Conservation (phyloP, 2,329 filamentous ascomycete genomes). For the Cordyceps tenuipes region DNA sequence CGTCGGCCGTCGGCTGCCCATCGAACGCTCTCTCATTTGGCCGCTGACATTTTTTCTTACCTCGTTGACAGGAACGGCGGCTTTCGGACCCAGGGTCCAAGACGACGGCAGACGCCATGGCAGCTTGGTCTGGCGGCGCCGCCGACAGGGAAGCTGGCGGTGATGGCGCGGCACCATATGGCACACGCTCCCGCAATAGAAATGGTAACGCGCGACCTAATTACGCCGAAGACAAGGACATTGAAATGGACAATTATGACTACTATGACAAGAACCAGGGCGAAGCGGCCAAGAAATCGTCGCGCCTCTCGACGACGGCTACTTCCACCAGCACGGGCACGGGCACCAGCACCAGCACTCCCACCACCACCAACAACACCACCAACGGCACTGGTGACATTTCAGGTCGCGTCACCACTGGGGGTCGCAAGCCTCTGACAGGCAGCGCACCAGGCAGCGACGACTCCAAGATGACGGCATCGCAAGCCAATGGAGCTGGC, state of each 20-base stretch:
- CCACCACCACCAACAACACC: constrained; percentile 20
- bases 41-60: constrained; percentile 11
- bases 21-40: not conserved
- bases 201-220: constrained; percentile 74
- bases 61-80: constrained; percentile 25
- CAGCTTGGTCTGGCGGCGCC: constrained; percentile 36
- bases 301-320: constrained; percentile 34
- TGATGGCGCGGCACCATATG: constrained; percentile 63
- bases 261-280: constrained; percentile 49
- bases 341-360: not conserved
- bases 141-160: constrained; percentile 41
- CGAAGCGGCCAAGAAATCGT: constrained; percentile 46
- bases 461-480: constrained; percentile 28
- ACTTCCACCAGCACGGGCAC: constrained; percentile 23
- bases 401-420: constrained; percentile 25
- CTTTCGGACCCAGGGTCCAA: constrained; percentile 26
- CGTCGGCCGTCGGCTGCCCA: not conserved
- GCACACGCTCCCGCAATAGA: constrained; percentile 88
- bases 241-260: constrained; percentile 81
- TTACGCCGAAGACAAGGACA: constrained; percentile 89
- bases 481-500: constrained; percentile 24
- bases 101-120: constrained; percentile 32
- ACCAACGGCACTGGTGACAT: constrained; percentile 24
- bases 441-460: constrained; percentile 24
- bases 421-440: constrained; percentile 30